Percentiles rank a stretch among this genome's conserved stretches.
These are phyloP conservation scores for Solanum tarijense DNA, from an alignment of 257 asterid species.

Conservation along the genomic window DNA sequence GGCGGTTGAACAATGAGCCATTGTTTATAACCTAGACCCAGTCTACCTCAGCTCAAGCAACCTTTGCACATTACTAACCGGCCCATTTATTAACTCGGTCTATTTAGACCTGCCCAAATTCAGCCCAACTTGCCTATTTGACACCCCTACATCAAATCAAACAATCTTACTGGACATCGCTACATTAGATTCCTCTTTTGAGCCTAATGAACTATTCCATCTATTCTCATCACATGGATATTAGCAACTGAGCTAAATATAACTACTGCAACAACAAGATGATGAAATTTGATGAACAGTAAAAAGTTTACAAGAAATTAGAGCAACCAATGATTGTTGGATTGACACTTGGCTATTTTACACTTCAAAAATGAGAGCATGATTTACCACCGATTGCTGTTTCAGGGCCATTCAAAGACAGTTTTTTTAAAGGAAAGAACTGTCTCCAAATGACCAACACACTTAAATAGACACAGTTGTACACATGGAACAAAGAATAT, in stretches of 20 bases:
- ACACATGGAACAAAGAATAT: not conserved
- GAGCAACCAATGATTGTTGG: not conserved
- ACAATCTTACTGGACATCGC: not conserved
- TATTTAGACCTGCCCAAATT: not conserved
- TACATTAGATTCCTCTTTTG: not conserved
- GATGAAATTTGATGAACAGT: not conserved
- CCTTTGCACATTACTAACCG: not conserved
- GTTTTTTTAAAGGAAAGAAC: not conserved
- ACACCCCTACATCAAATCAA: not conserved
- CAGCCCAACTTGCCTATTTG: not conserved
- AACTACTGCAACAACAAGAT: not conserved
- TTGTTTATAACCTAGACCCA: not conserved
- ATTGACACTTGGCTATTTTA: not conserved
- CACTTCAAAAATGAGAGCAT: not conserved
- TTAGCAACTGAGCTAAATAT: not conserved
- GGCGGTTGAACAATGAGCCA: not conserved
- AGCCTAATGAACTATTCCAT: not conserved
- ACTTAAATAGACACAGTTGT: not conserved
- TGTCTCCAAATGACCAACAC: not conserved
- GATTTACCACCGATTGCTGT: not conserved
- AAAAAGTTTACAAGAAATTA: not conserved
- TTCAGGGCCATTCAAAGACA: not conserved
- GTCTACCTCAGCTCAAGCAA: not conserved
- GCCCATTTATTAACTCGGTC: not conserved
- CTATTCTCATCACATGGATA: not conserved